phyloP scores from a whole-genome alignment of 1,284 basidiomycete species.

The Rhizoctonia solani region DNA sequence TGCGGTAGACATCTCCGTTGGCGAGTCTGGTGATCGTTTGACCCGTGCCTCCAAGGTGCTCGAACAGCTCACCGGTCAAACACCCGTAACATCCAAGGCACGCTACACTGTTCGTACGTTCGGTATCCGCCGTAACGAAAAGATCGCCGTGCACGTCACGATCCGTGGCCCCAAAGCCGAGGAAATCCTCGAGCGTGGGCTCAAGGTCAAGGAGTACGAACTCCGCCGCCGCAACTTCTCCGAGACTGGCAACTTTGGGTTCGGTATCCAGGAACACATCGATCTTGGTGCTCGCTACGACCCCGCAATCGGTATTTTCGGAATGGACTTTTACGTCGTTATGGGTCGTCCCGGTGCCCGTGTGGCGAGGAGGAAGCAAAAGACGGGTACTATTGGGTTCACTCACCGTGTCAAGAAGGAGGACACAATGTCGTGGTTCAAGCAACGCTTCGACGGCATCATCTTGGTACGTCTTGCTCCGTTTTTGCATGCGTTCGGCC shows the following conservation, averaged over 20 bases:
- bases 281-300: constrained; percentile 98
- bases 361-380: constrained; percentile 90
- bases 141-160: constrained; percentile 99
- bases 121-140: constrained; percentile 99
- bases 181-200: constrained; percentile 98
- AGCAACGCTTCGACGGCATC: constrained; percentile 97
- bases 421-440: constrained; percentile 97
- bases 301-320: constrained; percentile 95
- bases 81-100: constrained; percentile 98
- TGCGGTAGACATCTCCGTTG: constrained; percentile 92
- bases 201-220: constrained; percentile 99
- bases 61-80: constrained; percentile 99
- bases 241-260: constrained; percentile 97
- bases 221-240: constrained; percentile 92
- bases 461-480: constrained; percentile 75
- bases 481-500: too few relatives aligned
- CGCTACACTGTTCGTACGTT: constrained; percentile 99
- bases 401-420: constrained; percentile 89
- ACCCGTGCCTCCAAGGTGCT: constrained; percentile 99
- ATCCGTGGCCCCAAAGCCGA: constrained; percentile 99
- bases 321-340: constrained; percentile 97
- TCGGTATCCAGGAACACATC: constrained; percentile 98
- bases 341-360: constrained; percentile 97
- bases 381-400: constrained; percentile 85
- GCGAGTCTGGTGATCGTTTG: constrained; percentile 98